Evolutionary conservation across 176 grass and related monocot genomes (phyloP).

Genomic region (Eleusine indica): DNA sequence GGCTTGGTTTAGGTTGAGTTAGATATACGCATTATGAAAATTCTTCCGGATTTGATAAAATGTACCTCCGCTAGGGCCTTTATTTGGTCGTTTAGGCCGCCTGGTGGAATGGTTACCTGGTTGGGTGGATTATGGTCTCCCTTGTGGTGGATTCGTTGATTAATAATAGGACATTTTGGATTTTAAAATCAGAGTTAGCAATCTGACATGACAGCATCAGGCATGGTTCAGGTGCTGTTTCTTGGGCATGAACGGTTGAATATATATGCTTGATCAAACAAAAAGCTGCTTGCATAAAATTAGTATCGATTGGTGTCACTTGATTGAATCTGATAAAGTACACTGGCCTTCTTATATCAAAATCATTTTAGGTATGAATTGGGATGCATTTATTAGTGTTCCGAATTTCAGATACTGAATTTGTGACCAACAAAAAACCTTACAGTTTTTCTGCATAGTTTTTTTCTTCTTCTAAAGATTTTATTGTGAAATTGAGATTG

Average conservation of each 20-base stretch:
- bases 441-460: not conserved
- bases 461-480: not conserved
- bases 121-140: not conserved
- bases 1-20: not conserved
- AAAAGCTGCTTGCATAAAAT: not conserved
- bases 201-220: not conserved
- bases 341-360: not conserved
- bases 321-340: not conserved
- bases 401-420: no score
- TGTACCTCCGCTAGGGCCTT: not conserved
- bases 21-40: not conserved
- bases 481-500: not conserved
- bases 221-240: not conserved
- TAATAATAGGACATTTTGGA: not conserved
- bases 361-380: not conserved
- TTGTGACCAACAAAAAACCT: not conserved
- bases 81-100: not conserved
- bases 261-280: not conserved
- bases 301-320: not conserved
- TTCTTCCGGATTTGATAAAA: conserved; percentile 17
- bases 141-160: not conserved
- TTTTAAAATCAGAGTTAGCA: not conserved
- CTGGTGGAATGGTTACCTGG: not conserved
- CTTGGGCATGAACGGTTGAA: not conserved
- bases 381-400: not conserved